A percentile compares a stretch with the other conserved stretches of the same genome.
Evolutionary conservation across 202 grass and related monocot species (phyloP).

Genomic region (Digitaria exilis): DNA sequence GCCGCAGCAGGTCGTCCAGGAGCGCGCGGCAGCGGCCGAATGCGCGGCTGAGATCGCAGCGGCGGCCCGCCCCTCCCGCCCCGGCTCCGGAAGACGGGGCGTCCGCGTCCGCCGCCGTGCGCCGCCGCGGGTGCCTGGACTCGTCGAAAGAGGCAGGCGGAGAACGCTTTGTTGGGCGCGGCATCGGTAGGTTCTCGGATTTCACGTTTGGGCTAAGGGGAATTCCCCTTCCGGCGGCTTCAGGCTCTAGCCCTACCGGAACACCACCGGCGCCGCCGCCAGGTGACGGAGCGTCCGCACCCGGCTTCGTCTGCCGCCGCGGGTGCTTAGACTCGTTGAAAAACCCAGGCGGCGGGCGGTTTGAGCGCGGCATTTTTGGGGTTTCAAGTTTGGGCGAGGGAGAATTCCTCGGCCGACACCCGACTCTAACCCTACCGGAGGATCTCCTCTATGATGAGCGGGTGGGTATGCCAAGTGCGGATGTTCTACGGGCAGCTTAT

Average conservation of each 20-base stretch:
- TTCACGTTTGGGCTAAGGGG: neutral
- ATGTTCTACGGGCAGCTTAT: no score
- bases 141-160: neutral
- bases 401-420: neutral
- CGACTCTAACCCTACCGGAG: neutral
- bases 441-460: no score
- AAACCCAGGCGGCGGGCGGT: neutral
- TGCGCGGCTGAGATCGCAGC: neutral
- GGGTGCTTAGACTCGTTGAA: neutral
- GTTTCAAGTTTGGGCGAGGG: neutral
- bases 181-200: neutral
- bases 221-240: neutral
- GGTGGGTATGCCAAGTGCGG: no score
- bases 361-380: constrained; percentile 5
- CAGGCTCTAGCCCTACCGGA: neutral
- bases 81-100: neutral
- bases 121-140: neutral
- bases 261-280: neutral
- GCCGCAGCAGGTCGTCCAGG: constrained; percentile 46
- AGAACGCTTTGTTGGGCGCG: neutral
- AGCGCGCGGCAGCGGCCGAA: constrained; percentile 40
- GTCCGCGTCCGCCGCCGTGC: neutral
- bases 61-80: neutral
- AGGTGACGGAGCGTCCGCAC: neutral
- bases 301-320: neutral